Base-by-base conservation (phyloP, 495 filamentous ascomycete species). In the Aspergillus diversus region DNA sequence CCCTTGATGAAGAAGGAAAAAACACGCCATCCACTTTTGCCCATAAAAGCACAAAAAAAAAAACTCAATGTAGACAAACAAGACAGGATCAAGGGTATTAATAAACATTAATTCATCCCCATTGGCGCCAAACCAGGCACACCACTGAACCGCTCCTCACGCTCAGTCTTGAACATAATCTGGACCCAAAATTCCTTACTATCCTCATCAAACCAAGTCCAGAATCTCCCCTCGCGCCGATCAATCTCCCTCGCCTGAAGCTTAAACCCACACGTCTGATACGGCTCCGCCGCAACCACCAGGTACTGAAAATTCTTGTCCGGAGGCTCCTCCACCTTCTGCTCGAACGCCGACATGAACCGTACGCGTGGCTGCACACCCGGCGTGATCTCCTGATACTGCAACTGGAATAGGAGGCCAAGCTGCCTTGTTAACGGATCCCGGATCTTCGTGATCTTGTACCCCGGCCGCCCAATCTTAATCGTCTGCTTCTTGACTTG, bases 121-220 rank as follows among this genome's bases (percentile, higher is more conserved):
- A 74, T 65, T n/a, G 90, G 87, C 13, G 90, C 93, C 75, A 98
- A 78, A 31, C 95, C 95, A 11, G 95, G 95, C 55, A 97, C 96
- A 71, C 92, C 92, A 70, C 88, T 91, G 73, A 96, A 98, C 64
- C 95, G 80, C 84, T 98, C 95, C 81, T 98, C 95, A 56, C 95
- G 85, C 83, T 99, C 95, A 43, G 96, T 98, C 86, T 97, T 93
- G 80, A 98, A 99, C 84, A 97, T 91, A 56, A 99, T 84, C 82
- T 98, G 95, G n/a, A 97, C 83, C 91, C 92, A 98, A 71, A 96
- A 98, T 80, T 98, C 93, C 84, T 98, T 98, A 58, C 87, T 85
- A 76, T 99, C 95, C 64, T 89, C 87, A 80, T 98, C 96, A 80
- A 95, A 99, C 88, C 92, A 97, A 34, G 87, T 90, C 87, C 92